Percentiles rank a stretch among this genome's conserved stretches.
Evolutionary conservation across 1,284 basidiomycete species (phyloP).

Genomic region (Trichosporon ovoides): DNA sequence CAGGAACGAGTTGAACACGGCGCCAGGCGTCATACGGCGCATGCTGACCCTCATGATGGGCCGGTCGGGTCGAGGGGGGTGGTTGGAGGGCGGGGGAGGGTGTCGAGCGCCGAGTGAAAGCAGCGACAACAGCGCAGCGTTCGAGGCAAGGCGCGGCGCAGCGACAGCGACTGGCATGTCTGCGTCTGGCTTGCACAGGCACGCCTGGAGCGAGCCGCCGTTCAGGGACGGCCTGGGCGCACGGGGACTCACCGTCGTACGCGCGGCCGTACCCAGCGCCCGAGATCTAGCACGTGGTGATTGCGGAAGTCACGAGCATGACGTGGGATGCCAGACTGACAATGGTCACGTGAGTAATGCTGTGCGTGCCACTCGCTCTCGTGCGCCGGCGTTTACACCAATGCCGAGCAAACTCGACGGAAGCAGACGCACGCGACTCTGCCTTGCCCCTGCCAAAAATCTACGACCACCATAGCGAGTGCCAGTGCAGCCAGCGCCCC

Average conservation of each 20-base stretch:
- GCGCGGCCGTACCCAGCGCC: background rate
- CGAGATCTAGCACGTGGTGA: background rate
- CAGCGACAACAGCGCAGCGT: background rate
- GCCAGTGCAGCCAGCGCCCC: background rate
- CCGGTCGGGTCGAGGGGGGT: background rate
- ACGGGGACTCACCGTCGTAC: no score
- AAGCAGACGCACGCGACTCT: background rate
- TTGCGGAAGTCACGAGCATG: background rate
- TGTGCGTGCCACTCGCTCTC: background rate
- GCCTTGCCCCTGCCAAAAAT: background rate
- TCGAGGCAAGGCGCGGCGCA: background rate
- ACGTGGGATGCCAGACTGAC: background rate
- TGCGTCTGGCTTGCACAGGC: background rate
- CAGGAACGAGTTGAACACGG: slow-evolving; percentile 67
- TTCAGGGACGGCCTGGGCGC: no score
- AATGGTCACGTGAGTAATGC: background rate
- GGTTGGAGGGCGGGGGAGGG: background rate
- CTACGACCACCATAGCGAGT: background rate
- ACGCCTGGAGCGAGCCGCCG: background rate
- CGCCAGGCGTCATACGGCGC: slow-evolving; percentile 29
- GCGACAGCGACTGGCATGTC: background rate
- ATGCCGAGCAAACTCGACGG: background rate
- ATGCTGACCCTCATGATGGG: slow-evolving; percentile 33
- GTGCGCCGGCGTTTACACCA: background rate
- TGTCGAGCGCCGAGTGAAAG: background rate